Evolutionary conservation across 495 filamentous ascomycete species (phyloP).

Genomic region (Neurospora cerealis): DNA sequence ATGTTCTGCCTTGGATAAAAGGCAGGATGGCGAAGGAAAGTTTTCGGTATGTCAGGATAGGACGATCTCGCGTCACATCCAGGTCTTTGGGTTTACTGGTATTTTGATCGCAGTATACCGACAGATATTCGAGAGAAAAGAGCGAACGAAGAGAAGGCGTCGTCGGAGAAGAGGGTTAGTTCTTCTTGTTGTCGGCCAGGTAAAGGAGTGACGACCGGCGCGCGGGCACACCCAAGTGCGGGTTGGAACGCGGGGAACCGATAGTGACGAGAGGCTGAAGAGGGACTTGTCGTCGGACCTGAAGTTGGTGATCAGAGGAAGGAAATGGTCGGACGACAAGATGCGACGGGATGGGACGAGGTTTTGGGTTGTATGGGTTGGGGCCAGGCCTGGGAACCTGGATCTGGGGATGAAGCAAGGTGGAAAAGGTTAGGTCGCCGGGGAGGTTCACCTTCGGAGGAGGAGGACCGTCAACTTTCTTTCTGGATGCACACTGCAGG

Average conservation of each 20-base stretch:
- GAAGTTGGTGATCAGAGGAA: background rate
- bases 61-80: background rate
- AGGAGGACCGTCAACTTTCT: background rate
- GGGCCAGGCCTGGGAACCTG: background rate
- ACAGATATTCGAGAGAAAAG: background rate
- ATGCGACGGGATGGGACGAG: slow-evolving; percentile 4
- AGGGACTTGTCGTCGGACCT: background rate
- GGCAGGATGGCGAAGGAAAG: background rate
- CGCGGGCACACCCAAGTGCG: background rate
- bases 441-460: background rate
- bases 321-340: background rate
- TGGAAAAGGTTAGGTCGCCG: slow-evolving; percentile 7
- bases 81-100: background rate
- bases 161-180: background rate
- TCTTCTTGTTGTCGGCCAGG: background rate
- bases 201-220: slow-evolving; percentile 5
- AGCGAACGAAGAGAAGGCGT: background rate
- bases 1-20: background rate
- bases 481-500: background rate
- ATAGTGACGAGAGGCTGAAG: slow-evolving; percentile 1
- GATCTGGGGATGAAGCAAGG: slow-evolving; percentile 18
- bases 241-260: slow-evolving; percentile 1
- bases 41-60: background rate
- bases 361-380: slow-evolving; percentile 8
- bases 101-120: background rate